Percentiles rank a stretch among this genome's conserved stretches.
Conservation (phyloP, 164 flowering plant species). For the Cinnamomum micranthum region DNA sequence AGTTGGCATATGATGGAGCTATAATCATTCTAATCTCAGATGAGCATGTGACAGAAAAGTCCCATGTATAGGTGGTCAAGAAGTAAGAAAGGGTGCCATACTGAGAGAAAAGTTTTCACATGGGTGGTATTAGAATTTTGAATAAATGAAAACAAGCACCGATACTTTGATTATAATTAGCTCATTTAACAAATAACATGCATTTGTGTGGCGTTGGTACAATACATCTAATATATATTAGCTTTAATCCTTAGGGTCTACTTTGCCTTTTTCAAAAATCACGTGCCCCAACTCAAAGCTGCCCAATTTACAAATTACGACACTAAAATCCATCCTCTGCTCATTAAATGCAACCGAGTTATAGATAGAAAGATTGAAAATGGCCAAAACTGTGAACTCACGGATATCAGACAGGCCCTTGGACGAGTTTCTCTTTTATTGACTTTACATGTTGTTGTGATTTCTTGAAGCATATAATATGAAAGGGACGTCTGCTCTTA, state of each 20-base stretch:
- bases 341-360: background rate
- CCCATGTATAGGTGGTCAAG: too few species aligned
- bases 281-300: too few species aligned
- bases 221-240: background rate
- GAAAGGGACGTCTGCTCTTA: background rate
- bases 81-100: too few species aligned
- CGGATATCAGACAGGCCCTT: background rate
- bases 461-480: background rate
- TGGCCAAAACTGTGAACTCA: background rate
- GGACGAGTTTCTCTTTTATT: background rate
- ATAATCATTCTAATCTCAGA: too few species aligned
- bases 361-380: background rate
- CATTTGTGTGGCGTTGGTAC: background rate
- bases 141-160: background rate
- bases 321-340: too few species aligned
- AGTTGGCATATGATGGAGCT: too few species aligned
- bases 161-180: too few species aligned
- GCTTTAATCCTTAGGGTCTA: too few species aligned
- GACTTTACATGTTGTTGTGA: background rate
- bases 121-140: background rate
- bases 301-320: too few species aligned
- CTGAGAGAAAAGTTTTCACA: too few species aligned
- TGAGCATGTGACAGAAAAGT: too few species aligned
- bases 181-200: background rate
- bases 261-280: too few species aligned